phyloP scores from a whole-genome alignment of 1,284 basidiomycete genomes.

The Coniferiporia sulphurascens region DNA sequence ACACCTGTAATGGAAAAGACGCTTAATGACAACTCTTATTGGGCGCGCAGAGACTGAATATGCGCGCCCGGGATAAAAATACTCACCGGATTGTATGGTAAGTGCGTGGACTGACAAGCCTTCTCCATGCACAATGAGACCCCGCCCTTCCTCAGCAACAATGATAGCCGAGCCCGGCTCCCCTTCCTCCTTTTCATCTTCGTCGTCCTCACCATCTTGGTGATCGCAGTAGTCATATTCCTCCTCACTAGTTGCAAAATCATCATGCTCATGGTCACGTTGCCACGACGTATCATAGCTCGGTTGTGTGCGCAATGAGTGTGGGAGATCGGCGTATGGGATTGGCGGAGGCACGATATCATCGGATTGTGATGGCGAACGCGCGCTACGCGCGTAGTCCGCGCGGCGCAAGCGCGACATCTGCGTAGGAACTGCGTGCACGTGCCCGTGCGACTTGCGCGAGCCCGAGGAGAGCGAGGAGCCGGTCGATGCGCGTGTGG shows the following conservation, averaged over 20 bases:
- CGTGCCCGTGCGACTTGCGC: conserved; percentile 31
- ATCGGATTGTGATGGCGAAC: conserved; percentile 68
- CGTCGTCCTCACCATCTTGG: conserved; percentile 43
- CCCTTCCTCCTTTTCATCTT: conserved; percentile 49
- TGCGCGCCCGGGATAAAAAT: conserved; percentile 14
- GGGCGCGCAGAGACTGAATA: not conserved
- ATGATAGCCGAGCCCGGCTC: conserved; percentile 71
- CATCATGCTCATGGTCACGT: conserved; percentile 66
- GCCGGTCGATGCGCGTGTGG: conserved; percentile 46
- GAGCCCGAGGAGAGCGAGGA: conserved; percentile 37
- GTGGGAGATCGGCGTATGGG: conserved; percentile 11
- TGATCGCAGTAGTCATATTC: conserved; percentile 64
- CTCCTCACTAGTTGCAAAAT: conserved; percentile 64
- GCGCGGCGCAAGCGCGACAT: conserved; percentile 64
- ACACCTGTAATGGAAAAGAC: conserved; percentile 50
- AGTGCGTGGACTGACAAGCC: conserved; percentile 56
- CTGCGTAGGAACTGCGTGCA: conserved; percentile 27
- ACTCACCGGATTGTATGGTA: conserved; percentile 63
- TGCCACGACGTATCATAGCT: conserved; percentile 75
- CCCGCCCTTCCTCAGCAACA: conserved; percentile 76
- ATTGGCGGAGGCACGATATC: conserved; percentile 24
- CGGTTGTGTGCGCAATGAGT: conserved; percentile 48
- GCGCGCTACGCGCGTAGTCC: conserved; percentile 54
- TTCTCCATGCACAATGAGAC: conserved; percentile 70
- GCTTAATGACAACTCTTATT: conserved; percentile 17